Base-by-base conservation (phyloP, 2,329 filamentous ascomycete species). In the Mycosphaerella arachidis region DNA sequence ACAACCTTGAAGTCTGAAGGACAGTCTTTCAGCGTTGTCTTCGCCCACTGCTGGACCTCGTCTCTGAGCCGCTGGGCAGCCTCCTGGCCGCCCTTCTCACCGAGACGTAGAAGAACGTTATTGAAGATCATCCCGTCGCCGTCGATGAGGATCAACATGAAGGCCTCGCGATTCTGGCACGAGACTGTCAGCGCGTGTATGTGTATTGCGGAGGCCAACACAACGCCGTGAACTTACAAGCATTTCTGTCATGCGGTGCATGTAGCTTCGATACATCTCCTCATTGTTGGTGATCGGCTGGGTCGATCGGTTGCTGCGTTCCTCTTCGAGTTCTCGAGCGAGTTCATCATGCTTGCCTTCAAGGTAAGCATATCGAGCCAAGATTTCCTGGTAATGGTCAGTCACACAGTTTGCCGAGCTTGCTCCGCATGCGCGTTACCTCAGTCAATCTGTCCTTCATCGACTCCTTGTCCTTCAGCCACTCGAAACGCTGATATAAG, bases 131-230 rank as follows among this genome's bases (percentile, higher is more conserved):
- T 85, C 53, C 81, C 82, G 69, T 87, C 83, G 20, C 84, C 85
- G 61, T 88, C 85, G 20, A 88, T 75, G 1, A 88, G 73, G 16
- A 87, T 80, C 3, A 87, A 74, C 3, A 84, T 81, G 65, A 86
- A 87, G 0, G 84, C 79, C 61, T 83, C 82, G 30, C 79, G 78
- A 27, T 82, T 73, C 72, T 77, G 63, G 12, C 18, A 37, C 24
- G 31, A 45, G 13, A 53, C n/a, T 35, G 43, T 59, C 43, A 59
- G 58, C 33, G 20, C 3, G 24, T 24, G 24, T 3, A 3, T 24
- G 24, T 24, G 24, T 24, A 24, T 24, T 24, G 24, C 24, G 24
- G 24, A 24, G 24, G 24, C 24, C 24, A 24, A 24, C 24, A 24
- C 24, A 24, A 24, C 3, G 24, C 24, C 24, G 3, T 24, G 24